These are phyloP conservation scores for Rhodosporidiobolus sp. DNA, from an alignment of 768 basidiomycete species.

Conservation along the genomic window DNA sequence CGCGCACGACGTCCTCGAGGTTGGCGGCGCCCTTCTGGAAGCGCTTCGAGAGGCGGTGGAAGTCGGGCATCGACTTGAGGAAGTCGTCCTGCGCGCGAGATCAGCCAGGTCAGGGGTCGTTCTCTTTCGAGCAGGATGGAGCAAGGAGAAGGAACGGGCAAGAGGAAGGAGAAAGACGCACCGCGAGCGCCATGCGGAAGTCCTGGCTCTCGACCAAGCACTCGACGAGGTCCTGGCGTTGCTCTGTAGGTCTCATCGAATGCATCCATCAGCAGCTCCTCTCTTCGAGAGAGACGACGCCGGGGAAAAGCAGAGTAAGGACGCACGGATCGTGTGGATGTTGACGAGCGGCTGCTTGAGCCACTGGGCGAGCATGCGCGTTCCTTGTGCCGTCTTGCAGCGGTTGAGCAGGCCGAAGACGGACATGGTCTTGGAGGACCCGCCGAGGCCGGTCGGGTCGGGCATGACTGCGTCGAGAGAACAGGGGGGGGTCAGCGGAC, in stretches of 20 bases:
- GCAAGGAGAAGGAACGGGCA: too few relatives aligned
- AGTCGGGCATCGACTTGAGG: constrained; percentile 87
- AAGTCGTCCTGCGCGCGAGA: constrained; percentile 65
- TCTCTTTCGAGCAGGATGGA: background rate
- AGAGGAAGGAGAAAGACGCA: constrained; percentile 45
- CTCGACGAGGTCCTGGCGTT: constrained; percentile 82
- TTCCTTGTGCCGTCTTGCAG: constrained; percentile 94
- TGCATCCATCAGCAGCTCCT: background rate
- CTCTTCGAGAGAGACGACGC: background rate
- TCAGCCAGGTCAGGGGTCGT: background rate
- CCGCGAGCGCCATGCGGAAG: constrained; percentile 69
- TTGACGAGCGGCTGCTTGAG: constrained; percentile 94
- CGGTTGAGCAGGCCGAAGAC: constrained; percentile 85
- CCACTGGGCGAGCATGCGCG: constrained; percentile 82
- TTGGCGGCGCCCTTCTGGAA: constrained; percentile 80
- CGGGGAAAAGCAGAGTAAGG: background rate
- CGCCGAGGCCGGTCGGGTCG: constrained; percentile 49
- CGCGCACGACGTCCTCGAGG: constrained; percentile 90
- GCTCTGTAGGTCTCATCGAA: constrained; percentile 59
- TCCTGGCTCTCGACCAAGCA: constrained; percentile 75
- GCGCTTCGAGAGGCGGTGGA: constrained; percentile 83
- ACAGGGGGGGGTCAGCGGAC: too few relatives aligned
- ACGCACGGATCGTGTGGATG: constrained; percentile 83
- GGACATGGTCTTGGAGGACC: constrained; percentile 74
- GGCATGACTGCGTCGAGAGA: constrained; percentile 30